phyloP scores from a whole-genome alignment of 73 alveolate genomes.

The Tetrahymena borealis region DNA sequence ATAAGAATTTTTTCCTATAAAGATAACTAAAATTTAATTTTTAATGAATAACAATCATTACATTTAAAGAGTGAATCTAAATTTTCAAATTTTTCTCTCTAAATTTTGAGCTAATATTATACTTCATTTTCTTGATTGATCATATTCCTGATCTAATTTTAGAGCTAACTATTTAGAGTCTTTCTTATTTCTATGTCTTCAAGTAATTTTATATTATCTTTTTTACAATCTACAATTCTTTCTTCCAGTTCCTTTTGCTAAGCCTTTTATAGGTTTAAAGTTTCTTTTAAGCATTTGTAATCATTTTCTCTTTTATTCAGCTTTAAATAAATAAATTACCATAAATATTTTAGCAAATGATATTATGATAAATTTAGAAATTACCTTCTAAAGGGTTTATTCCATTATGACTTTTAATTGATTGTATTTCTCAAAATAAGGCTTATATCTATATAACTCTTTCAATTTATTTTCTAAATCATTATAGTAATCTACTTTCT shows the following conservation, averaged over 20 bases:
- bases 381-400: neutral
- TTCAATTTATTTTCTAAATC: neutral
- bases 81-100: neutral
- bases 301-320: neutral
- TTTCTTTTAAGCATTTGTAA: neutral
- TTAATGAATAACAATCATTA: neutral
- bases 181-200: neutral
- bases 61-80: neutral
- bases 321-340: neutral
- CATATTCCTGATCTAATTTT: neutral
- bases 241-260: neutral
- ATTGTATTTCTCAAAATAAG: neutral
- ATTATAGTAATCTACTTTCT: neutral
- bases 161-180: neutral
- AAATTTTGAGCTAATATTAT: neutral
- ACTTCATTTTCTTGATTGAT: neutral
- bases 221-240: neutral
- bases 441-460: neutral
- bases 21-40: neutral
- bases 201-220: neutral
- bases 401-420: neutral
- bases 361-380: neutral
- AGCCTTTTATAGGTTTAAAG: neutral
- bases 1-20: no score
- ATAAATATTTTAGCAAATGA: neutral